These are phyloP conservation scores for Coniochaeta sp. DNA, from an alignment of 2,329 filamentous ascomycete genomes.

Conservation along the genomic window DNA sequence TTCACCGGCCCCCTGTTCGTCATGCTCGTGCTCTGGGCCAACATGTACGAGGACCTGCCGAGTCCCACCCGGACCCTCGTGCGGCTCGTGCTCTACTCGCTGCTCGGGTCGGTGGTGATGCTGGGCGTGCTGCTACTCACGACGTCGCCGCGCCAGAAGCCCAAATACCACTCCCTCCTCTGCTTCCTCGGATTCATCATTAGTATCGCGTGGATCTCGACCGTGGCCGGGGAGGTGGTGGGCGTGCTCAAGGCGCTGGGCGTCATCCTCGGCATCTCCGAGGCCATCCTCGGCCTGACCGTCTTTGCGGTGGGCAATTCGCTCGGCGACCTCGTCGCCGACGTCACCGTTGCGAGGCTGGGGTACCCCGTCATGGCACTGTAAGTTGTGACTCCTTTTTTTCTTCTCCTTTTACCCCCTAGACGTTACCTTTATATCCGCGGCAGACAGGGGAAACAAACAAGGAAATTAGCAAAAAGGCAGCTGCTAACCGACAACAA, in stretches of 20 bases:
- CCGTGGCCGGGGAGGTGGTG: conserved; percentile 91
- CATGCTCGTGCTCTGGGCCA: conserved; percentile 67
- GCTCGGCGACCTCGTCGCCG: conserved; percentile 85
- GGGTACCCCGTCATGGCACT: conserved; percentile 95
- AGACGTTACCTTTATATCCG: too few species aligned
- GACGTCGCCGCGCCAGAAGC: conserved; percentile 60
- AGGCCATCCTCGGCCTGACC: conserved; percentile 89
- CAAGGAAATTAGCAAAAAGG: too few species aligned
- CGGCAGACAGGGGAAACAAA: too few species aligned
- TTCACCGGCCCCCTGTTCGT: conserved; percentile 85
- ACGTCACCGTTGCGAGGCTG: conserved; percentile 87
- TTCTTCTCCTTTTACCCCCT: not conserved
- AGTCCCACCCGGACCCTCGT: conserved; percentile 43
- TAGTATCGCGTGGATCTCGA: conserved; percentile 91
- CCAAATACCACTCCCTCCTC: conserved; percentile 68
- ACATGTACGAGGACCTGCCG: conserved; percentile 52
- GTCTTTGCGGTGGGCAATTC: conserved; percentile 97
- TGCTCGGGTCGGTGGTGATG: conserved; percentile 61
- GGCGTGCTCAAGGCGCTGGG: conserved; percentile 89
- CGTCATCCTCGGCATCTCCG: conserved; percentile 85
- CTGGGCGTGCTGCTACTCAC: conserved; percentile 60
- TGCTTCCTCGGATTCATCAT: conserved; percentile 89
- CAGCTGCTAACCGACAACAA: conserved; percentile 15
- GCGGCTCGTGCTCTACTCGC: conserved; percentile 52
- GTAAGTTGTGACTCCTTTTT: conserved; percentile 34